Base-by-base conservation (phyloP, 140 eudicot genomes). In the Ambrosia hybrid region DNA sequence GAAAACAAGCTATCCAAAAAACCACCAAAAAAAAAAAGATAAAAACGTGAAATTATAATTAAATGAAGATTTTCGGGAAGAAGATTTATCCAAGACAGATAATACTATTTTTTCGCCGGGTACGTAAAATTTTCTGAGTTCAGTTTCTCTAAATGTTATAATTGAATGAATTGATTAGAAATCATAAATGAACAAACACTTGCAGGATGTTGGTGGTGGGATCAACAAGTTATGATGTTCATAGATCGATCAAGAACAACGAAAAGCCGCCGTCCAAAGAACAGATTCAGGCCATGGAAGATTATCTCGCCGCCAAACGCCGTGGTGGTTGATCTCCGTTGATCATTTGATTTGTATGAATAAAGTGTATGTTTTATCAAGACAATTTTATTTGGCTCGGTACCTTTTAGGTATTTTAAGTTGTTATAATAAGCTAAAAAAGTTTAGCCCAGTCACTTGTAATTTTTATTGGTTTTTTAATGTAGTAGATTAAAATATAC, bases 161-260 rank as follows among this genome's bases (percentile, higher is more conserved):
- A 12, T 1, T 49, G 14, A 16, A 4, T 21, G 26, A 21, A 21
- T 21, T 6, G 10, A 15, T 14, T 5, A 4, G 61, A 56, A 1
- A 10, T 26, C 3, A 6, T 43, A 5, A 0, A 56, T 56, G 7
- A 3, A 57, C 0, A 53, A 5, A 51, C 11, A 10, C 26, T n/a
- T 14, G n/a, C 46, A 86, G 90, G 82, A 41, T 89, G 59, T 37
- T 89, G 67, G 79, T 89, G 62, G 58, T 89, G 64, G 83, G 70
- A 36, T 72, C 92, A 69, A 89, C 90, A 57, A 86, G 85, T 59
- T 89, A 89, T 57, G 96, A 89, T 55, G 79, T 89, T 14, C 96
- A 86, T 79, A 82, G 96, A 86, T 89, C 96, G 36, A 89, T 89
- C 41, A 89, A 86, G 86, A 84, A 75, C 82, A 89, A 89, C 64